Conservation (phyloP, 805 yeast species). For the Wilhelminamyces savonicus region DNA sequence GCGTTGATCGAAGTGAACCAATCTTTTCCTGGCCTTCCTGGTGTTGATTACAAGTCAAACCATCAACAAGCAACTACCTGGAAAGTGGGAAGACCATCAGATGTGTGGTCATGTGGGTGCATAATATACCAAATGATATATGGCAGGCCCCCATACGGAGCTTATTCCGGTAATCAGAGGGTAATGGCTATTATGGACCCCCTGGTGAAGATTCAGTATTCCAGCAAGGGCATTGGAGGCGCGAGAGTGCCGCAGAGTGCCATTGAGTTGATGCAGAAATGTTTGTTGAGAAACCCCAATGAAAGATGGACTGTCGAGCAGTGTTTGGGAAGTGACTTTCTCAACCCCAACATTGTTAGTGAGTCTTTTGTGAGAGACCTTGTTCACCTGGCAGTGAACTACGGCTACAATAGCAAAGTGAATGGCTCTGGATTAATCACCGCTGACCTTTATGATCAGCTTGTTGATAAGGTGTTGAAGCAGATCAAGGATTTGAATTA, state of each 20-base stretch:
- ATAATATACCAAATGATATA: conserved; percentile 93
- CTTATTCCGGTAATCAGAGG: conserved; percentile 68
- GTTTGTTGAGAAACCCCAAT: conserved; percentile 65
- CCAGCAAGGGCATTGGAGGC: conserved; percentile 56
- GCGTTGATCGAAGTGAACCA: conserved; percentile 62
- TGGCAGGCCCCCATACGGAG: conserved; percentile 86
- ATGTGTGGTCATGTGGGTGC: conserved; percentile 98
- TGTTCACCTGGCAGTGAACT: conserved; percentile 70
- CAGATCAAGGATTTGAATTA: conserved; percentile 36
- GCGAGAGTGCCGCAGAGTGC: conserved; percentile 62
- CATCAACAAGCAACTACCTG: conserved; percentile 27
- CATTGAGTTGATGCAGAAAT: conserved; percentile 63
- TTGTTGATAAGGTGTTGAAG: conserved; percentile 50
- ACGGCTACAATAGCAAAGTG: conserved; percentile 46
- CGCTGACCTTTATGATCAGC: conserved; percentile 33
- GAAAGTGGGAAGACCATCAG: conserved; percentile 93
- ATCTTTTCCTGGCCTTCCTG: conserved; percentile 16
- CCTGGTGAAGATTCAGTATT: conserved; percentile 61
- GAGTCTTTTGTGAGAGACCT: conserved; percentile 61
- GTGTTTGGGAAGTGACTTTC: conserved; percentile 56
- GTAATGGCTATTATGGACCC: conserved; percentile 84
- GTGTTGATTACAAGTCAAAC: conserved; percentile 2
- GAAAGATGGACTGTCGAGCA: conserved; percentile 60
- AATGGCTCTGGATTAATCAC: conserved; percentile 33
- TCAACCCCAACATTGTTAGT: conserved; percentile 70